Evolutionary conservation across 305 asterid genomes (phyloP), one percentile per base, ranked within the genome.

Genomic region (Ilex paraguariensis): DNA sequence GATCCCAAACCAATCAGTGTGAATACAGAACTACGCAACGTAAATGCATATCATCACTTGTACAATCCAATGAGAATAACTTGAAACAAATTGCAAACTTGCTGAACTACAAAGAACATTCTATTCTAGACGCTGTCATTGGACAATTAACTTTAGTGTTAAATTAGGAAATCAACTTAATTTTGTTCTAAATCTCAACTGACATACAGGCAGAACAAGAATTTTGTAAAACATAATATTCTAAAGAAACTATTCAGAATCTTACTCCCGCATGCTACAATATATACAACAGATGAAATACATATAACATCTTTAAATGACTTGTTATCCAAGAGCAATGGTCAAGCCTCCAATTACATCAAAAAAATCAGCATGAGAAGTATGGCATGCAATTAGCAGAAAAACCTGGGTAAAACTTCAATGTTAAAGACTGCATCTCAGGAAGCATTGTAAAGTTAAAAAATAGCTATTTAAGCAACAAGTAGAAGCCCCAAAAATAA

Each of bases 391-490:
- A 36, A 36, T 36, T 36, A 36, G 42, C 42, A 36, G 3, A 54
- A 54, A 8, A 0, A 54, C 13, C 57, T 54, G 28, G 3, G 5
- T 14, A 46, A 11, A 46, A 13, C 15, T 46, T 46, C 15, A 46
- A 46, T 46, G 15, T 11, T 3, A 46, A 46, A 5, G 10, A 46
- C 13, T 7, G 15, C 15, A 46, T 46, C 5, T 46, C 12, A 17
- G 55, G 33, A 50, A 70, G 61, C 59, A 65, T 39, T 17, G 54
- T 31, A 56, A 68, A 61, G 39, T 54, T 36, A 31, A 15, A 21
- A 61, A 31, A 49, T 60, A 32, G 39, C 62, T 50, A 45, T 65
- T 62, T 65, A 54, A 67, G 54, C 55, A 57, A 46, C 57, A 56
- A 39, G 54, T 32, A n/a, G 51, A 60, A 53, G 56, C 54, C 56